These are phyloP conservation scores for Stylosanthes scabra DNA, from an alignment of 331 rosid genomes.

Conservation along the genomic window DNA sequence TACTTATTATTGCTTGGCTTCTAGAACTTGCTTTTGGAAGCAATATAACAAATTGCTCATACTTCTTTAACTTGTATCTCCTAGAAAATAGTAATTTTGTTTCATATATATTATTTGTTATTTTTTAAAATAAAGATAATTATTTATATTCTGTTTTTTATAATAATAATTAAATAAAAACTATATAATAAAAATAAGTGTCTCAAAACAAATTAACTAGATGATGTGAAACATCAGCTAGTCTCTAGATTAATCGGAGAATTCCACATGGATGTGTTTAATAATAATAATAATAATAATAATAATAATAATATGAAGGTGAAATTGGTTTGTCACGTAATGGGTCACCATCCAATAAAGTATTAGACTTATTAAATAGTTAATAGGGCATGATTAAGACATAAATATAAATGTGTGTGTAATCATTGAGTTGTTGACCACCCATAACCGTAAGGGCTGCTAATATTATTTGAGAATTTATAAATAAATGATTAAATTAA, in stretches of 20 bases:
- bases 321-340: conserved; percentile 11
- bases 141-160: too few relatives aligned
- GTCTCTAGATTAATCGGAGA: neutral
- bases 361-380: neutral
- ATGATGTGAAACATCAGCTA: neutral
- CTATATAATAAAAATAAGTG: too few relatives aligned
- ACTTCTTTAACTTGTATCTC: too few relatives aligned
- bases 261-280: neutral
- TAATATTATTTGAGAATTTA: neutral
- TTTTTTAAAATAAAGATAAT: too few relatives aligned
- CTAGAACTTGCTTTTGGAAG: too few relatives aligned
- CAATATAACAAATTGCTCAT: too few relatives aligned
- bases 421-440: conserved; percentile 25
- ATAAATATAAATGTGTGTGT: conserved; percentile 18
- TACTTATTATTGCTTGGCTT: too few relatives aligned
- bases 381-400: conserved; percentile 15
- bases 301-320: neutral
- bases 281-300: too few relatives aligned
- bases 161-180: too few relatives aligned
- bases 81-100: too few relatives aligned
- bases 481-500: neutral
- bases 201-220: neutral
- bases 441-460: conserved; percentile 5
- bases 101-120: too few relatives aligned
- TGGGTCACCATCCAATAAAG: conserved; percentile 29